These are phyloP conservation scores for Microdochium bolleyi DNA, from an alignment of 2,329 filamentous ascomycete genomes.

Conservation along the genomic window DNA sequence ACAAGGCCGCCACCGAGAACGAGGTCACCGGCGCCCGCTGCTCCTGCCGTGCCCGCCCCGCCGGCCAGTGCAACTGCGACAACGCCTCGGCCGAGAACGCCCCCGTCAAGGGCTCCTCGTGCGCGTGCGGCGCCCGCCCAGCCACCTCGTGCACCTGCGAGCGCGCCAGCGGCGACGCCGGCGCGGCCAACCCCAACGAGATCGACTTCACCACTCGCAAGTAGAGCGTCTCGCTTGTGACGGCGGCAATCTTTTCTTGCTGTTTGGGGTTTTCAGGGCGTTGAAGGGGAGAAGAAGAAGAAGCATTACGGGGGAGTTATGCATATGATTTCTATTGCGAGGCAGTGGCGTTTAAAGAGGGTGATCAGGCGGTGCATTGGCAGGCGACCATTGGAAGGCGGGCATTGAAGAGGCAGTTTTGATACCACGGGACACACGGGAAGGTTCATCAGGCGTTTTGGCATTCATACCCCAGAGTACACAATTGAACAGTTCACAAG, in stretches of 20 bases:
- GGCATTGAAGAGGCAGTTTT: no score
- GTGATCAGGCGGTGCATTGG: no score
- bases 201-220: conserved; percentile 77
- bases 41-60: conserved; percentile 75
- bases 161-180: conserved; percentile 41
- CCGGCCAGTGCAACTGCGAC: conserved; percentile 75
- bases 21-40: conserved; percentile 63
- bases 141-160: conserved; percentile 75
- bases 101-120: conserved; percentile 51
- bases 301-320: no score
- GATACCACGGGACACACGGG: no score
- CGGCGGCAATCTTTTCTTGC: background rate
- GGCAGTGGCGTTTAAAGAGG: no score
- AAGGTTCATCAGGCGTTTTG: no score
- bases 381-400: no score
- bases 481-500: no score
- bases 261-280: no score
- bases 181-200: conserved; percentile 58
- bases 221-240: conserved; percentile 22
- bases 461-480: no score
- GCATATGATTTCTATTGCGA: no score
- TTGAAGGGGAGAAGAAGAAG: no score
- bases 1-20: conserved; percentile 70
- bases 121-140: conserved; percentile 69
- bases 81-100: conserved; percentile 63